Conservation (phyloP, 2,329 filamentous ascomycete genomes). For the Onygenales sp. region DNA sequence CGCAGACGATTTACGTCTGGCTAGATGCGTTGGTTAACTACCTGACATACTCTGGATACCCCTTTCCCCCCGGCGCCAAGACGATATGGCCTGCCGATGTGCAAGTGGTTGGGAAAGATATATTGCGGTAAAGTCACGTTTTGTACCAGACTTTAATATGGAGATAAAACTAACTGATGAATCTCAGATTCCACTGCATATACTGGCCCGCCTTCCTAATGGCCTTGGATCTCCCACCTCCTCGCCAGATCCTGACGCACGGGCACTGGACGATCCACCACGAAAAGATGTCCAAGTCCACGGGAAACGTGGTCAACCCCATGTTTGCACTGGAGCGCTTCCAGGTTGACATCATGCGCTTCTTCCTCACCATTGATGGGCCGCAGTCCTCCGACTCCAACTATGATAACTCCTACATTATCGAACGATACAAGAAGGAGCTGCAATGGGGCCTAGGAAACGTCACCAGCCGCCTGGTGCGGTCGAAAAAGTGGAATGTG, state of each 20-base stretch:
- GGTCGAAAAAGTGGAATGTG: slow-evolving; percentile 61
- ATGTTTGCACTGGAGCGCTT: slow-evolving; percentile 85
- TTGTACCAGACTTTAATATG: background rate
- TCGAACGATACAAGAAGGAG: slow-evolving; percentile 67
- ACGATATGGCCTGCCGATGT: slow-evolving; percentile 81
- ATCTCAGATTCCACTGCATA: slow-evolving; percentile 69
- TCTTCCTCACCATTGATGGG: slow-evolving; percentile 75
- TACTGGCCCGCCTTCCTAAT: slow-evolving; percentile 98
- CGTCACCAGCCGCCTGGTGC: slow-evolving; percentile 60
- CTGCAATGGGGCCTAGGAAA: slow-evolving; percentile 75
- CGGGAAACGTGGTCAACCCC: slow-evolving; percentile 90
- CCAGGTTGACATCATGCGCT: slow-evolving; percentile 78
- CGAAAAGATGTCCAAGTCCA: slow-evolving; percentile 93
- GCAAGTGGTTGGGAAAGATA: slow-evolving; percentile 94
- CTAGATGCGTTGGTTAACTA: slow-evolving; percentile 94
- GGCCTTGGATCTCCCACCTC: slow-evolving; percentile 69
- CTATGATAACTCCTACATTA: slow-evolving; percentile 72
- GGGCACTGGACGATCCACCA: slow-evolving; percentile 91
- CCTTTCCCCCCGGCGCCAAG: slow-evolving; percentile 56
- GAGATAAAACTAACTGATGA: background rate
- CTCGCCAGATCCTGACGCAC: slow-evolving; percentile 74
- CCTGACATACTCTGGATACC: slow-evolving; percentile 77
- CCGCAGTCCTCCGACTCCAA: slow-evolving; percentile 68
- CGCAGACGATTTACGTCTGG: slow-evolving; percentile 96
- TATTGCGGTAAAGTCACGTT: slow-evolving; percentile 50